Percentiles rank a stretch among this genome's conserved stretches.
Conservation (phyloP, 768 basidiomycete species). For the Russula foetens region DNA sequence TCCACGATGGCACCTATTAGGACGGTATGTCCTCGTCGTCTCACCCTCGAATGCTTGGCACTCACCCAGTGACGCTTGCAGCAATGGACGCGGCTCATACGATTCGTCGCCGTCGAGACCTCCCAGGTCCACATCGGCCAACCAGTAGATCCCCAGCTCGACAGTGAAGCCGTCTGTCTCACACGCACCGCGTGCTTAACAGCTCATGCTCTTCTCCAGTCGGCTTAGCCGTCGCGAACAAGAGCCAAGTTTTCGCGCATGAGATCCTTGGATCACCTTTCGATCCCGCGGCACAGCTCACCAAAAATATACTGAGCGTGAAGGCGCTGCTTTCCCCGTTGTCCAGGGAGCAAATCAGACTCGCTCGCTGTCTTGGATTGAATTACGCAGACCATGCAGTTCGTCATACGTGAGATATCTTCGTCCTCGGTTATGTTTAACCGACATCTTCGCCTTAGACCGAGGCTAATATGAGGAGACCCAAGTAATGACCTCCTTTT, state of each 20-base stretch:
- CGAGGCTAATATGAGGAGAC: conserved; percentile 56
- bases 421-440: neutral
- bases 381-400: conserved; percentile 85
- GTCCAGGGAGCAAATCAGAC: conserved; percentile 53
- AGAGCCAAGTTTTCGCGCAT: conserved; percentile 51
- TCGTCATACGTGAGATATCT: conserved; percentile 22
- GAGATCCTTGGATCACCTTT: conserved; percentile 68
- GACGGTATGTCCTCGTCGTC: conserved; percentile 35
- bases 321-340: conserved; percentile 63
- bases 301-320: conserved; percentile 57
- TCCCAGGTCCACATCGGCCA: conserved; percentile 68
- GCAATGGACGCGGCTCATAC: conserved; percentile 77
- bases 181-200: neutral
- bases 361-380: conserved; percentile 70
- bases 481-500: conserved; percentile 38
- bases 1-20: conserved; percentile 47
- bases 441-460: conserved; percentile 33
- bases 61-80: conserved; percentile 22
- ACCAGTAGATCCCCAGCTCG: conserved; percentile 57
- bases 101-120: conserved; percentile 73
- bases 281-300: conserved; percentile 57
- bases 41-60: neutral
- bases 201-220: conserved; percentile 35
- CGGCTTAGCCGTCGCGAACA: conserved; percentile 42
- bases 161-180: conserved; percentile 36